Base-by-base conservation (phyloP, 306 rosid genomes). In the Begonia peltatifolia region DNA sequence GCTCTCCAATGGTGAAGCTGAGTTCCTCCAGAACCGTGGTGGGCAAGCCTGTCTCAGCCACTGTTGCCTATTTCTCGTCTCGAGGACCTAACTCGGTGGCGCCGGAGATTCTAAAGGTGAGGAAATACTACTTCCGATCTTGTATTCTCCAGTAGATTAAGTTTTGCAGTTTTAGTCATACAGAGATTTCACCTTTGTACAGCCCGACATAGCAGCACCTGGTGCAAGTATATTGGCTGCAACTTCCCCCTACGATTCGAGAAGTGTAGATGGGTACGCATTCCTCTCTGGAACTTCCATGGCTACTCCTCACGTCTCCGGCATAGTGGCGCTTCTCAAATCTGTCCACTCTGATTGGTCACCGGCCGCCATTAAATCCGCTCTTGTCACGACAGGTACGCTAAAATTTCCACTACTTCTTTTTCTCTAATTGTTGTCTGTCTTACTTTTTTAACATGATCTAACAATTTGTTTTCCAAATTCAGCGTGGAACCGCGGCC, bases 151-250 rank as follows among this genome's bases (percentile, higher is more conserved):
- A 7, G 38, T 5, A 2, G 25, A 7, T 12, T 14, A 16, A 17
- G 22, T n/a, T 16, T 55, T 55, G 11, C 5, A 4, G 9, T 3
- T 42, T 36, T 3, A 15, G 3, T 36, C n/a, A 11, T 50, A 20
- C 4, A 25, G 15, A n/a, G 11, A 9, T 14, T 12, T 67, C 6
- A 11, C 46, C n/a, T 12, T 60, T 53, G 0, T n/a, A 18, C 61
- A 54, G 73, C 73, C 77, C 1, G 70, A 63, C 41, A 61, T 72
- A 54, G 63, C 73, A 7, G 70, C 70, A 6, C 77, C 73, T 44
- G 67, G 70, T n/a, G 73, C 63, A 58, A 52, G 23, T 46, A 67
- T 63, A 20, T 46, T 72, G 52, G 77, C 73, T 9, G 67, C 70
- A 23, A 56, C 46, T 62, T 51, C 67, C 23, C 62, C 62, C 5